Evolutionary conservation across 2,329 filamentous ascomycete species (phyloP).

Genomic region (Penicillium sp.): DNA sequence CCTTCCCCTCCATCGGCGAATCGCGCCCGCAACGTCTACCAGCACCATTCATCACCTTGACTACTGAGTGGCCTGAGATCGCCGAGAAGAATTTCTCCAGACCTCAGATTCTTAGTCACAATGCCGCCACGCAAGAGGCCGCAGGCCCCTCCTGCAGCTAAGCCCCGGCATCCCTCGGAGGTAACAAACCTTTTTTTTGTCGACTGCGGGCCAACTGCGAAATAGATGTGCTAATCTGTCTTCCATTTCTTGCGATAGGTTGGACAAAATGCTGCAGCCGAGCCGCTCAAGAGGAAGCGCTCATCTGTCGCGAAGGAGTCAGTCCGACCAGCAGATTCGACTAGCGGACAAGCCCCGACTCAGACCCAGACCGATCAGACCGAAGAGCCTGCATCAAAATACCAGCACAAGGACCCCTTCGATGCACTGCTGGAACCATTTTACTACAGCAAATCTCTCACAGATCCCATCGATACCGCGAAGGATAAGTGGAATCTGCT

Average conservation of each 20-base stretch:
- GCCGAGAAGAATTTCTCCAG: conserved; percentile 3
- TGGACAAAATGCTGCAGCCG: conserved; percentile 21
- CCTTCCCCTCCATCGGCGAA: conserved; percentile 27
- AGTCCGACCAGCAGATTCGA: conserved; percentile 19
- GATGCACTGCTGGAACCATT: conserved; percentile 69
- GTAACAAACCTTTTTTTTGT: conserved; percentile 34
- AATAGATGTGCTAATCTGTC: conserved; percentile 14
- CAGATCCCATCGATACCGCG: conserved; percentile 69
- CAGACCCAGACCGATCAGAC: conserved; percentile 17
- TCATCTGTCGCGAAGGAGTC: conserved; percentile 31
- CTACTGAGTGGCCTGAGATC: conserved; percentile 15
- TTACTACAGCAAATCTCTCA: conserved; percentile 68
- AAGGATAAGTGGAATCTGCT: conserved; percentile 94
- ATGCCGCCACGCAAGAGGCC: conserved; percentile 45
- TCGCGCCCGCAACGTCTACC: conserved; percentile 3
- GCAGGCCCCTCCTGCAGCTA: conserved; percentile 32
- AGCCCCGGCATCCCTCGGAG: conserved; percentile 33
- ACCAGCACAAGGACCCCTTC: conserved; percentile 49
- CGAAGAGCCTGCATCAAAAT: conserved; percentile 24
- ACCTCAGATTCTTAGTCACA: conserved; percentile 14
- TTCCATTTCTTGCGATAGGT: conserved; percentile 11
- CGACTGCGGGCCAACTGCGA: conserved; percentile 9
- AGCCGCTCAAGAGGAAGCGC: conserved; percentile 32
- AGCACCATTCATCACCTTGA: conserved; percentile 5
- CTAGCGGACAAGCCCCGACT: conserved; percentile 1